Conservation (phyloP, 2,329 filamentous ascomycete genomes). For the Emmonsiellopsis sp. region DNA sequence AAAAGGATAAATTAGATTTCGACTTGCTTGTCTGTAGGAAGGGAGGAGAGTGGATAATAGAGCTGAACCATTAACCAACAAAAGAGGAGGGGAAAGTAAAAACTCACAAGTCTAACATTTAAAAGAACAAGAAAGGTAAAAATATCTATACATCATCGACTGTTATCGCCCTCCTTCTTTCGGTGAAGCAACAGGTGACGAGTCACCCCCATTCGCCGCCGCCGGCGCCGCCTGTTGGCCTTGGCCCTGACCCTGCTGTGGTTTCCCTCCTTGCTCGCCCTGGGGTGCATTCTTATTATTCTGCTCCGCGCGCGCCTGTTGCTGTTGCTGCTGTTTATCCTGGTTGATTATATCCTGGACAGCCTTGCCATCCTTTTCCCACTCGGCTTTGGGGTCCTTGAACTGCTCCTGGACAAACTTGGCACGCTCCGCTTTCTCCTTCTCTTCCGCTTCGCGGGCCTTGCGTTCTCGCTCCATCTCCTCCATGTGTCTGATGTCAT, state of each 20-base stretch:
- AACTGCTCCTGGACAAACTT: constrained; percentile 77
- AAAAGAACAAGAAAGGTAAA: neutral
- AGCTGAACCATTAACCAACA: neutral
- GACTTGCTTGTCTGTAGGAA: neutral
- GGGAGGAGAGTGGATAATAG: neutral
- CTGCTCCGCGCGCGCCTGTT: neutral
- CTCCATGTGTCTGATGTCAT: constrained; percentile 96
- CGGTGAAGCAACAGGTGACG: neutral
- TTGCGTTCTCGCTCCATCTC: constrained; percentile 89
- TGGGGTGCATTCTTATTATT: too few relatives aligned
- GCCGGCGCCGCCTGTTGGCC: neutral
- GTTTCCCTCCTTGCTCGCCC: too few relatives aligned
- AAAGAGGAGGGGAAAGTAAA: neutral
- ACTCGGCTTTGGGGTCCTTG: constrained; percentile 65
- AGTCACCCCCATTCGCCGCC: neutral
- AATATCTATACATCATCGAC: neutral
- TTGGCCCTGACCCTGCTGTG: neutral
- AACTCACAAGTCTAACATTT: constrained; percentile 10
- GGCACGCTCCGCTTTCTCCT: constrained; percentile 60
- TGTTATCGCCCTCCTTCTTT: neutral
- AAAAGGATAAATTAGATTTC: too few relatives aligned
- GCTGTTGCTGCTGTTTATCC: constrained; percentile 35
- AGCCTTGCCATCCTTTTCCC: constrained; percentile 81
- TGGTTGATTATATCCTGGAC: constrained; percentile 60
- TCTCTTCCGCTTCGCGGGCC: constrained; percentile 70